Base-by-base conservation (phyloP, 768 basidiomycete species). In the Russula lepida region DNA sequence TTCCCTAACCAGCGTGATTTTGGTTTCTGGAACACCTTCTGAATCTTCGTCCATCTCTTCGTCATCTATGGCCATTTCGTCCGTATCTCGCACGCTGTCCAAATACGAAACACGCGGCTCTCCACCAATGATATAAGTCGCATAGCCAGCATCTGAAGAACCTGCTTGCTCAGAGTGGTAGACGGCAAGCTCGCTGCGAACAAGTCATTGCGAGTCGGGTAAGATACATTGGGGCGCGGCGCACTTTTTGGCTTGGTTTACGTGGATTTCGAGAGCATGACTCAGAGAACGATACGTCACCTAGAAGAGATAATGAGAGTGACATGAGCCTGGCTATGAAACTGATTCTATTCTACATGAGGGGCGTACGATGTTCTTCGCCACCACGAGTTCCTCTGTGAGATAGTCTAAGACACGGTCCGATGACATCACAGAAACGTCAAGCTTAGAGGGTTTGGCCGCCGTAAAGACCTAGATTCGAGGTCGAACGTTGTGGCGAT, bases 271-370 rank as follows among this genome's bases (percentile, higher is more conserved):
- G 47, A 89, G 77, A 43, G 81, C 81, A 64, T 88, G 80, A 67
- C 90, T 91, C 52, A 92, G 76, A 5, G 82, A 84, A 39, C 89
- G 81, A 71, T 82, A 92, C 5, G 90, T 92, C 60, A 92, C 87
- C 89, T 92, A 30, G 46, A 25, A 25, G 41, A 63, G 30, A 13
- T 21, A 15, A 39, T 3, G 43, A 23, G 17, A 27, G 61, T 30
- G 13, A 44, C 49, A 32, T 53, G 39, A 41, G 50, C 28, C 2
- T 15, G 9, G 35, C 13, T 2, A 52, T 30, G 53, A 44, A 62
- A 25, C 12, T 15, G 15, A 17, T 33, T 43, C 25, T 15, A 17
- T 33, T 43, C 25, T 15, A 53, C 23, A 7, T 25, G 48, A 25
- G 43, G 33, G n/a, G 63, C 76, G 19, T 67, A 81, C 79, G 32